phyloP scores from a whole-genome alignment of 1,139 yeast genomes.

The Hyphopichia fennica region DNA sequence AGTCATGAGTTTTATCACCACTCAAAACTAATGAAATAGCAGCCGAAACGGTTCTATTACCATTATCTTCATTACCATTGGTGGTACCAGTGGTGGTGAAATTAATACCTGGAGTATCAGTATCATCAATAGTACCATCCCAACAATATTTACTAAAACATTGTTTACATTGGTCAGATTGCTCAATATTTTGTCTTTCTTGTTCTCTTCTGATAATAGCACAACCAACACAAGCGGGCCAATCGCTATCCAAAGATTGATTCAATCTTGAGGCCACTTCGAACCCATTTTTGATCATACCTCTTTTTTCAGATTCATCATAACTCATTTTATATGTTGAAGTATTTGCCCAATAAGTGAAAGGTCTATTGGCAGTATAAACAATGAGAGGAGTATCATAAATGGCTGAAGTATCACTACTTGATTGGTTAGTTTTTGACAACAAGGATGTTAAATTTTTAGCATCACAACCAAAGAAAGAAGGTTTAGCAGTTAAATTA shows the following conservation, averaged over 20 bases:
- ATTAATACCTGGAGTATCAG: constrained; percentile 28
- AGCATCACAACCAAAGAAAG: constrained; percentile 86
- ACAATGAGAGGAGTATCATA: constrained; percentile 71
- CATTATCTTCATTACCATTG: constrained; percentile 27
- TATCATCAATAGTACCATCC: constrained; percentile 53
- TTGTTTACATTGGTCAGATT: constrained; percentile 67
- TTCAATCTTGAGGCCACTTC: constrained; percentile 74
- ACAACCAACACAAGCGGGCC: constrained; percentile 83
- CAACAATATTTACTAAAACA: constrained; percentile 83
- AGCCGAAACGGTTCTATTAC: constrained; percentile 15
- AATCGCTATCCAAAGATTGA: constrained; percentile 68
- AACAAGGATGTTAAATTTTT: constrained; percentile 56
- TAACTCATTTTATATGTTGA: constrained; percentile 72
- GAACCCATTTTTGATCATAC: constrained; percentile 76
- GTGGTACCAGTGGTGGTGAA: constrained; percentile 52
- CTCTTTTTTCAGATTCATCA: constrained; percentile 53
- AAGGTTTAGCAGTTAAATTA: constrained; percentile 66
- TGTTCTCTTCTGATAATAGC: constrained; percentile 83
- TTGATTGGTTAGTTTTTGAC: constrained; percentile 25
- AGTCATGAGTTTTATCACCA: constrained; percentile 4
- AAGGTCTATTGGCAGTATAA: constrained; percentile 78
- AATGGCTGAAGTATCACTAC: constrained; percentile 18
- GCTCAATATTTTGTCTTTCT: constrained; percentile 64
- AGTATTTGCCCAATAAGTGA: constrained; percentile 64
- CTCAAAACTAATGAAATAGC: constrained; percentile 10